These are phyloP conservation scores for Chamaecrista fasciculata DNA, from an alignment of 306 rosid species.

Conservation along the genomic window DNA sequence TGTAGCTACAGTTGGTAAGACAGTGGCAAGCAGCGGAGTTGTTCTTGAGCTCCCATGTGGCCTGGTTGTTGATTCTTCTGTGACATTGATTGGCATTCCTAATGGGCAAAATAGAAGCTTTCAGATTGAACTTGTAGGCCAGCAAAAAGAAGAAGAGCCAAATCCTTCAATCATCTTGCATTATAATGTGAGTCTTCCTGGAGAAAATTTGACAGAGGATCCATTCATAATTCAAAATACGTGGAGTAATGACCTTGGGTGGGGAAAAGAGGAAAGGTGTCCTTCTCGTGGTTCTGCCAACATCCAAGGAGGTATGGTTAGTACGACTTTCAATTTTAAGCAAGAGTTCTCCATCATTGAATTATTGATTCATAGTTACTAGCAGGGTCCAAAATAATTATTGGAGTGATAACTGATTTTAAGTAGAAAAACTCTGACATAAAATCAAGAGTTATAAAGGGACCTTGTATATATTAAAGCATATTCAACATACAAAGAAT, in stretches of 20 bases:
- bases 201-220: conserved; percentile 73
- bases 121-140: conserved; percentile 69
- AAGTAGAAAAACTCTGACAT: not conserved
- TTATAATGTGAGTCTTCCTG: conserved; percentile 73
- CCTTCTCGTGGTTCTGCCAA: conserved; percentile 60
- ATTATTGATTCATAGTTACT: not conserved
- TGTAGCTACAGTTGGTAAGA: conserved; percentile 40
- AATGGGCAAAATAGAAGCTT: conserved; percentile 58
- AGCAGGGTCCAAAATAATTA: not conserved
- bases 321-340: conserved; percentile 3
- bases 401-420: not conserved
- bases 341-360: not conserved
- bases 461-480: conserved; percentile 23
- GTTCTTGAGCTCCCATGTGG: conserved; percentile 84
- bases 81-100: conserved; percentile 81
- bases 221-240: conserved; percentile 80
- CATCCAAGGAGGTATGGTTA: conserved; percentile 50
- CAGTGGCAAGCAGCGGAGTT: conserved; percentile 36
- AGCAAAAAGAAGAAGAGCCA: conserved; percentile 49
- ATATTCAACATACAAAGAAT: not conserved
- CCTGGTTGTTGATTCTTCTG: conserved; percentile 75
- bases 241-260: conserved; percentile 77
- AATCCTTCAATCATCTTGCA: conserved; percentile 65
- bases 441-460: not conserved
- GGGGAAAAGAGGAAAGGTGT: conserved; percentile 85